Percentiles rank a stretch among this genome's conserved stretches.
phyloP scores from a whole-genome alignment of 768 basidiomycete genomes.

The Cystofilobasidium ferigula region DNA sequence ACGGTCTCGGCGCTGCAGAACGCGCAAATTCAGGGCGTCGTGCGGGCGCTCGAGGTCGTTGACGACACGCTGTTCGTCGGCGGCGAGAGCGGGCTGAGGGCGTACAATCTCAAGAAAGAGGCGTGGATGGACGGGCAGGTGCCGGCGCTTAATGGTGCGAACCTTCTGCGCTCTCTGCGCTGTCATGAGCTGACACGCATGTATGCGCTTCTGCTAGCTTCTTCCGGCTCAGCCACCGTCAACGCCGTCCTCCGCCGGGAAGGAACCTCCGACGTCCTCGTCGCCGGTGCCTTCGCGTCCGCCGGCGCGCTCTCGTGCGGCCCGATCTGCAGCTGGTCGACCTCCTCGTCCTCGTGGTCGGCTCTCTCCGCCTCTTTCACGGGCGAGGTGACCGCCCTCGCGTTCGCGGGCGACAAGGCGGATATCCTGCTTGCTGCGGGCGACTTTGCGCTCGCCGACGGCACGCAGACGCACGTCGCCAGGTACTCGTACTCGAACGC shows the following conservation, averaged over 20 bases:
- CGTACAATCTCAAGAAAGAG: constrained; percentile 61
- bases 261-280: constrained; percentile 53
- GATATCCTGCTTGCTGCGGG: constrained; percentile 70
- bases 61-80: constrained; percentile 66
- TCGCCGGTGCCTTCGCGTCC: constrained; percentile 75
- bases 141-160: constrained; percentile 51
- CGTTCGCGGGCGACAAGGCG: constrained; percentile 60
- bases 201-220: neutral
- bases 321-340: constrained; percentile 68
- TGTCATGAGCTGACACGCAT: too few species aligned
- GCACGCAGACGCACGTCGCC: constrained; percentile 54
- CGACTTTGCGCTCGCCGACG: constrained; percentile 56
- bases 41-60: constrained; percentile 62
- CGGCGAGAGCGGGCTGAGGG: constrained; percentile 61
- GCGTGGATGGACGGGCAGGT: constrained; percentile 53
- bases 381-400: constrained; percentile 68
- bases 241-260: constrained; percentile 58
- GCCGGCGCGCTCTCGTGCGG: constrained; percentile 66
- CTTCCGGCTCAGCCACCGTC: constrained; percentile 45
- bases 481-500: constrained; percentile 58
- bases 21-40: constrained; percentile 58
- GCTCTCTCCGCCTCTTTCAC: constrained; percentile 65
- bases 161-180: too few species aligned
- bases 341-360: constrained; percentile 60
- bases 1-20: constrained; percentile 51